Evolutionary conservation across 2,329 filamentous ascomycete species (phyloP).

Genomic region (Rutstroemia sydowiana): DNA sequence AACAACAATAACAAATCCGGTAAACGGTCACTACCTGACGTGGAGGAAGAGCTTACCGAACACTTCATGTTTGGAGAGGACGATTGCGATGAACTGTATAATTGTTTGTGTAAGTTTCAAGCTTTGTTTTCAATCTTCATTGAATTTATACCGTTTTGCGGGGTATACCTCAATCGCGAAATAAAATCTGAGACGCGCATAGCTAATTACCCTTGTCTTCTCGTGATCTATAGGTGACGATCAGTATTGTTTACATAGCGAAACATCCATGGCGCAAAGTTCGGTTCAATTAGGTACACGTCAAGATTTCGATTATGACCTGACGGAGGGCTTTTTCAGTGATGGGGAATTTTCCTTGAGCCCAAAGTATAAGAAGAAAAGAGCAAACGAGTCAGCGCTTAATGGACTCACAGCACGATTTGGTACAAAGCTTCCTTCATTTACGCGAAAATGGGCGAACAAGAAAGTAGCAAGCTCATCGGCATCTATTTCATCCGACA

Average conservation of each 20-base stretch:
- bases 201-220: slow-evolving; percentile 18
- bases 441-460: slow-evolving; percentile 47
- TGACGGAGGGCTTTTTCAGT: slow-evolving; percentile 54
- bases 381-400: slow-evolving; percentile 52
- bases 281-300: slow-evolving; percentile 33
- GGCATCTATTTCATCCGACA: slow-evolving; percentile 18
- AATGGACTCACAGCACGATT: slow-evolving; percentile 58
- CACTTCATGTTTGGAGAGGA: slow-evolving; percentile 43
- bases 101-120: slow-evolving; percentile 65
- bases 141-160: slow-evolving; percentile 1
- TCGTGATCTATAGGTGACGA: slow-evolving; percentile 45
- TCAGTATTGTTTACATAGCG: slow-evolving; percentile 49
- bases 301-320: slow-evolving; percentile 55
- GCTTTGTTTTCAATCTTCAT: background rate
- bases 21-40: slow-evolving; percentile 68
- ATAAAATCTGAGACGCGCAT: background rate
- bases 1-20: slow-evolving; percentile 42
- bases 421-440: slow-evolving; percentile 48
- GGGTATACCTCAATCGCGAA: slow-evolving; percentile 4
- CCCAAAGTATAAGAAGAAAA: slow-evolving; percentile 48
- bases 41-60: slow-evolving; percentile 76
- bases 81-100: slow-evolving; percentile 43
- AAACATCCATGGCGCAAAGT: slow-evolving; percentile 29
- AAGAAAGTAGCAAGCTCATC: slow-evolving; percentile 34
- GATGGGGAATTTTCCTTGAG: slow-evolving; percentile 49